phyloP scores from a whole-genome alignment of 2,329 filamentous ascomycete genomes.

The Xylaria sp. region DNA sequence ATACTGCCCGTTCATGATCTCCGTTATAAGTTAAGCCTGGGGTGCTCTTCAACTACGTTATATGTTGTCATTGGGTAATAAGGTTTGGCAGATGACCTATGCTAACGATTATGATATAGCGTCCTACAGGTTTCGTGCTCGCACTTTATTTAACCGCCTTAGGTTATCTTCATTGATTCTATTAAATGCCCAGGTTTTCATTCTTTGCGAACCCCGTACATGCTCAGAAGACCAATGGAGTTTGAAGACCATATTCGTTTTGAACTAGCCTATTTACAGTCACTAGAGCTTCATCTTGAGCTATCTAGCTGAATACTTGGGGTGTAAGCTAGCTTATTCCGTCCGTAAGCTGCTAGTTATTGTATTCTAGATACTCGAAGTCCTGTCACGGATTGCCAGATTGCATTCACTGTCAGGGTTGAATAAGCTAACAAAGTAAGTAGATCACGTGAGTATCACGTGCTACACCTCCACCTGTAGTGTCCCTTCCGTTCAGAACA shows the following conservation, averaged over 20 bases:
- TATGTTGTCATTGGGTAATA: background rate
- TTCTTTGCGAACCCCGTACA: too few relatives aligned
- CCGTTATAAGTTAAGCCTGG: too few relatives aligned
- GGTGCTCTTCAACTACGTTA: too few relatives aligned
- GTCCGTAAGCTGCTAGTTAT: too few relatives aligned
- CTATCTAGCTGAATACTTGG: too few relatives aligned
- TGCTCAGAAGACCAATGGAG: too few relatives aligned
- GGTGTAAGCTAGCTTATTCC: background rate
- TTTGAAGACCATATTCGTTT: background rate
- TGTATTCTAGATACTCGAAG: background rate
- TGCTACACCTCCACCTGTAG: background rate
- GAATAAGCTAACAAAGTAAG: background rate
- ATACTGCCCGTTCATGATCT: too few relatives aligned
- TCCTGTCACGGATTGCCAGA: background rate
- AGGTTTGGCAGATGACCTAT: background rate
- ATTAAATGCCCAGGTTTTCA: background rate
- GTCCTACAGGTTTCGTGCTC: background rate
- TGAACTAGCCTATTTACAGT: background rate
- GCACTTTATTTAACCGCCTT: background rate
- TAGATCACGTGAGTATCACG: slow-evolving; percentile 3
- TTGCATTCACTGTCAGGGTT: background rate
- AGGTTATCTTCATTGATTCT: background rate
- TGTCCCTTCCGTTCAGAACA: background rate
- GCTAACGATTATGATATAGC: background rate
- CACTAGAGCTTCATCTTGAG: background rate